Base-by-base conservation (phyloP, 2,329 filamentous ascomycete species). In the Helotiales sp. region DNA sequence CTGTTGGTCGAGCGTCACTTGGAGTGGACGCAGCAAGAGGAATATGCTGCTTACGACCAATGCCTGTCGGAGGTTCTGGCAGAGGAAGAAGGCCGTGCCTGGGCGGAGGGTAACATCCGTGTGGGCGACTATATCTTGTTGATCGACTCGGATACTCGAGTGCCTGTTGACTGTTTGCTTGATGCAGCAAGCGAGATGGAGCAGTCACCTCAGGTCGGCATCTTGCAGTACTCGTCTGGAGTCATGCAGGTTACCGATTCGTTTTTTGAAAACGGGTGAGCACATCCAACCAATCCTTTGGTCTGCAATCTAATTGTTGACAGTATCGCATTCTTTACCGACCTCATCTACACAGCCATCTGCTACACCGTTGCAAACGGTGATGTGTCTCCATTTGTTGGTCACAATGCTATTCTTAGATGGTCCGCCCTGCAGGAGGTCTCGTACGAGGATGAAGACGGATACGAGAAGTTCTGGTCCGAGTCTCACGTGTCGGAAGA, bases 241-340 rank as follows among this genome's bases (percentile, higher is more conserved):
- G 88, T 92, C 59, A 91, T 92, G 88, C 86, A 91, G 64, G 86
- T 92, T 9, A 83, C 85, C 1, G 77, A 83, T 66, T 86, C 81
- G 53, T 89, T 85, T 73, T 92, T 92, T 65, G 89, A 93, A 72
- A 88, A 87, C 64, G 86, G 84, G 74, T 59, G 47, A 29, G 55
- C 63, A 48, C 42, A 38, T 31, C 19, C 29, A 1, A 9, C 3
- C 17, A 9, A 30, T 22, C n/a, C 12, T 24, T 44, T 44, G 22
- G 40, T 24, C 12, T 5, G 4, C 6, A 24, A 13, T 44, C 40
- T 44, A 44, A 48, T 15, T 3, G 17, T 19, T 33, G 25, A 2
- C 29, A 66, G 88, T 44, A 63, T 90, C 67, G 89, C 88, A 1
- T 92, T 88, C 75, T 91, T 92, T 74, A 92, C 89, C 40, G 86